A percentile compares a stretch with the other conserved stretches of the same genome.
phyloP scores from a whole-genome alignment of 257 asterid genomes.

The Fraxinus pennsylvanica region DNA sequence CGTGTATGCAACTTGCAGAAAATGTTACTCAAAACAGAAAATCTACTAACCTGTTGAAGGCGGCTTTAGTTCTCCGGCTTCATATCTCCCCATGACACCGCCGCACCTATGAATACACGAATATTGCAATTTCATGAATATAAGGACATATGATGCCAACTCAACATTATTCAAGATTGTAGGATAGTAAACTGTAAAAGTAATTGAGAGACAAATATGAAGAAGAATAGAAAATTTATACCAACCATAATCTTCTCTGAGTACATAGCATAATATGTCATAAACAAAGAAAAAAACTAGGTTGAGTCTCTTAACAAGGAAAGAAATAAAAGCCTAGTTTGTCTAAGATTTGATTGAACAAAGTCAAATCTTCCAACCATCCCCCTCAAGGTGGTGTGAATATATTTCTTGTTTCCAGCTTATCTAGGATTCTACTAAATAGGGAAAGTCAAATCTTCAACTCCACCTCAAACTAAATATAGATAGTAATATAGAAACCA shows the following conservation, averaged over 20 bases:
- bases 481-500: background rate
- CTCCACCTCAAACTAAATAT: background rate
- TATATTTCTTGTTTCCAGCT: background rate
- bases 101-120: conserved; percentile 71
- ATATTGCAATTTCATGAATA: background rate
- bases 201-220: background rate
- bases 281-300: background rate
- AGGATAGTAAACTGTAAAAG: background rate
- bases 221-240: background rate
- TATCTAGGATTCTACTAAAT: background rate
- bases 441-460: background rate
- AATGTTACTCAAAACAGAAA: conserved; percentile 12
- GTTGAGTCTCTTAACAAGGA: background rate
- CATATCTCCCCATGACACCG: conserved; percentile 98
- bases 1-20: background rate
- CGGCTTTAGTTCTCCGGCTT: conserved; percentile 95
- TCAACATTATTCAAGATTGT: background rate
- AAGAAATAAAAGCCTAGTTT: background rate
- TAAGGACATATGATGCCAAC: conserved; percentile 10
- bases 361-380: background rate
- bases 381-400: background rate
- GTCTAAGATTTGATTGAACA: background rate
- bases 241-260: background rate
- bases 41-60: conserved; percentile 76
- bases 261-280: background rate